These are phyloP conservation scores for Colletotrichum zoysiae DNA, from an alignment of 2,329 filamentous ascomycete genomes.

Conservation along the genomic window DNA sequence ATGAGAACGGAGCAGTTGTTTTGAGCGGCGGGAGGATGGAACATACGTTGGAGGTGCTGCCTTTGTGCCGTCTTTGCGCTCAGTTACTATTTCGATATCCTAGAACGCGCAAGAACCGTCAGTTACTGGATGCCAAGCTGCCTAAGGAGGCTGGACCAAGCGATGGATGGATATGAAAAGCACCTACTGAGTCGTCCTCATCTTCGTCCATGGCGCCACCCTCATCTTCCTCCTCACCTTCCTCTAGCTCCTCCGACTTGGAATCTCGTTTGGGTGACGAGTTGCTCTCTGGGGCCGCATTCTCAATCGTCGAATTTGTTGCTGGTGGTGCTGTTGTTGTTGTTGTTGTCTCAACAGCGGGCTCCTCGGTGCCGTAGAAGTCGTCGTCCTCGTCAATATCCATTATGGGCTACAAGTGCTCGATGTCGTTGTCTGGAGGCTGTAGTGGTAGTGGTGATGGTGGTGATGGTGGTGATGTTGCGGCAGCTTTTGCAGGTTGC, in stretches of 20 bases:
- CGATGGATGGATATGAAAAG: background rate
- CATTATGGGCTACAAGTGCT: slow-evolving; percentile 57
- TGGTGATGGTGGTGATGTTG: background rate
- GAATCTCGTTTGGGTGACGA: slow-evolving; percentile 38
- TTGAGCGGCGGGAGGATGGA: background rate
- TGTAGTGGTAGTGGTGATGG: background rate
- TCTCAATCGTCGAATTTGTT: slow-evolving; percentile 20
- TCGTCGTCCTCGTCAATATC: slow-evolving; percentile 78
- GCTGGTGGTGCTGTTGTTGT: slow-evolving; percentile 40
- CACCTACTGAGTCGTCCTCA: slow-evolving; percentile 64
- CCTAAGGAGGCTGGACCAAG: background rate
- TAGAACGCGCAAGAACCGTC: slow-evolving; percentile 46
- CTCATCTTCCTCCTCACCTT: slow-evolving; percentile 74
- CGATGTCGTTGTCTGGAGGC: background rate
- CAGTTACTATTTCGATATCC: slow-evolving; percentile 78
- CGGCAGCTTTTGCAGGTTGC: slow-evolving; percentile 16
- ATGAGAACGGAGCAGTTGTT: too few relatives aligned
- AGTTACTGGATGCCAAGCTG: background rate
- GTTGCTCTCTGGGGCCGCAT: slow-evolving; percentile 26
- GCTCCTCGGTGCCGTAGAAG: slow-evolving; percentile 74
- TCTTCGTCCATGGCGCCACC: slow-evolving; percentile 72
- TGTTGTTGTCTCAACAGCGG: slow-evolving; percentile 50
- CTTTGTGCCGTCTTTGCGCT: slow-evolving; percentile 74
- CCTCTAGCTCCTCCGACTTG: slow-evolving; percentile 69
- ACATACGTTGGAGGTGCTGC: slow-evolving; percentile 70